Evolutionary conservation across 73 alveolate genomes (phyloP), one percentile per base, ranked within the genome.

Genomic region (Halteria grandinella): DNA sequence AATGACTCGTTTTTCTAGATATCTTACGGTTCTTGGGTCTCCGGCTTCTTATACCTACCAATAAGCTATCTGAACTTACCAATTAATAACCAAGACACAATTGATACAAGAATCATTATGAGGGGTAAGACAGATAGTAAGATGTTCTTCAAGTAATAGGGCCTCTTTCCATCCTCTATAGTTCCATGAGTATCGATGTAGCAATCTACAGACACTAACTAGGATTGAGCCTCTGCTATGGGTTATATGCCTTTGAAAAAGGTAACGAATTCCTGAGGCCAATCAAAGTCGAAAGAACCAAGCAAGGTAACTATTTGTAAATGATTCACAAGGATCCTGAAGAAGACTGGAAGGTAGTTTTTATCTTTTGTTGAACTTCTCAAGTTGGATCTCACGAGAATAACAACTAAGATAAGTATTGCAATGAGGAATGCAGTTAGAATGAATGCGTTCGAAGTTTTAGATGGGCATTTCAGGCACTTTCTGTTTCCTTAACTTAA

Each of bases 311-410:
- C 44, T 27, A 81, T n/a, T 24, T 72, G 87, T 10, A 81, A 0
- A 41, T 81, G 82, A 31, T 74, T 81, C 84, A 58, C 40, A 15
- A 81, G 40, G 0, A 81, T 81, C 37, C 75, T 81, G 21, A 74
- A 34, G 66, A 27, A 81, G 27, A 81, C 69, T 0, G 91, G 50
- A 20, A 15, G 36, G 23, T 40, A 12, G 25, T 71, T 71, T 24
- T 55, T 43, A 21, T 59, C 27, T 34, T 74, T 39, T n/a, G 21
- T 14, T 36, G 91, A n/a, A 0, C 87, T 41, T 55, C 69, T 34
- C 31, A 81, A 15, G 0, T 87, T 45, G 5, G 91, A 54, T 28
- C 69, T 0, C 29, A 81, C 55, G 20, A 81, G 47, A 45, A 81
- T 8, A 5, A 29, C 60, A 1, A 36, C 20, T 6, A 71, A 15